Evolutionary conservation across 192 early-diverging fungal genomes (phyloP).

Genomic region (Podila minutissima): DNA sequence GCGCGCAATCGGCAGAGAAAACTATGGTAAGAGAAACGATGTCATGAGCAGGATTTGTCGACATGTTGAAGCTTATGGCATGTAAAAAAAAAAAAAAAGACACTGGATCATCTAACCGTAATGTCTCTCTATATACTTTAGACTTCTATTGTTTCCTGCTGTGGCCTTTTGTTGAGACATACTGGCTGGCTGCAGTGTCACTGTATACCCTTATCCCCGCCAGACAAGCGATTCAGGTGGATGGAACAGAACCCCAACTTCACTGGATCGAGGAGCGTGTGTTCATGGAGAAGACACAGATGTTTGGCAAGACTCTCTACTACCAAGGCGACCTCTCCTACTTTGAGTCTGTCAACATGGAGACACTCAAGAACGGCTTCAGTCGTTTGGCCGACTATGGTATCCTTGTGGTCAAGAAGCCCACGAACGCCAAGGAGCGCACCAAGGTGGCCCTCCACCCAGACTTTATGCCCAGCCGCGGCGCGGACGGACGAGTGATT

Average conservation of each 20-base stretch:
- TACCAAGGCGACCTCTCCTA: conserved; percentile 82
- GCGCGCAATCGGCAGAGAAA: conserved; percentile 64
- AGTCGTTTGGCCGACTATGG: conserved; percentile 75
- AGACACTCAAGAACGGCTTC: conserved; percentile 83
- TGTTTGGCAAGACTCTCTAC: conserved; percentile 85
- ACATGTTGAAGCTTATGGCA: background rate
- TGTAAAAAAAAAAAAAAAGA: background rate
- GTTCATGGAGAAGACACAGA: conserved; percentile 75
- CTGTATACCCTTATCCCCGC: conserved; percentile 48
- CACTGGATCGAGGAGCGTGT: conserved; percentile 78
- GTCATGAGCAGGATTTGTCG: background rate
- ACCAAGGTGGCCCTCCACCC: conserved; percentile 57
- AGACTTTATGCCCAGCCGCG: conserved; percentile 56
- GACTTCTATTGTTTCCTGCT: conserved; percentile 86
- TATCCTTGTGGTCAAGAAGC: conserved; percentile 65
- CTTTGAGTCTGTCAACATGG: conserved; percentile 87
- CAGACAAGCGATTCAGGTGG: conserved; percentile 3
- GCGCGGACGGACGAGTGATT: conserved; percentile 56
- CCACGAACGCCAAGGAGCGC: conserved; percentile 52
- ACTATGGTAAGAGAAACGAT: conserved; percentile 58
- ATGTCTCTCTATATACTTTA: conserved; percentile 17
- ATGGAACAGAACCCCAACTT: conserved; percentile 48
- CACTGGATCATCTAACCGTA: no score
- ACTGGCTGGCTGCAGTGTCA: conserved; percentile 80
- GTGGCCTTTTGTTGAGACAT: conserved; percentile 92